Evolutionary conservation across 2,329 filamentous ascomycete genomes (phyloP), one percentile per base, ranked within the genome.

Genomic region (Phaeosphaeria sp.): DNA sequence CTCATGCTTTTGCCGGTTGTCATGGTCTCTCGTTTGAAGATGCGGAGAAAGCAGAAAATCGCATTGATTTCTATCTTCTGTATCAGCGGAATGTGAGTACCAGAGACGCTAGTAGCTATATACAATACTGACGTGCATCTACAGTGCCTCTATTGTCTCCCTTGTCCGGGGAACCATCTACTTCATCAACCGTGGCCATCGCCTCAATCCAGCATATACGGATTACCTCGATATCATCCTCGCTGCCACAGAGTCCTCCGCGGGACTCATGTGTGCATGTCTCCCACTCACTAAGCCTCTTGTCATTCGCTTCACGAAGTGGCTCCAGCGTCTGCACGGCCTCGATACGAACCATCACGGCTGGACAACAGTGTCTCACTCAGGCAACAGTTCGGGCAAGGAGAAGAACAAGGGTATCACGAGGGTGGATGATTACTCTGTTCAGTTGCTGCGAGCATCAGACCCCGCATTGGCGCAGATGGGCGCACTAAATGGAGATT

Each of bases 201-300:
- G 48, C 10, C 46, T 59, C 17, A 62, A 57, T 27, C 50, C 49
- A 39, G 59, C 54, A n/a, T 57, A 62, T 52, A 50, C 46, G 15
- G 59, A 53, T 41, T 62, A 53, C 30, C 55, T 61, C 43, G 55
- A 58, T 22, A 52, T 58, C 42, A 33, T 58, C 27, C 52, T 56
- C 7, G 52, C 55, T 1, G 41, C 59, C 10, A 58, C 52, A 1
- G 59, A 61, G 42, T 43, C 52, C 11, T 57, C 58, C 11, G 48
- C 54, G 2, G 52, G 54, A 20, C 49, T 60, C 1, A 57, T 57
- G 51, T 57, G 54, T 22, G 54, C 54, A 6, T 60, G 54, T 21
- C 41, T 56, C 4, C 51, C 54, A 11, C 54, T 60, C 18, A 52
- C 48, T 13, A 57, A 55, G 22, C 58, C 51, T 5, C 15, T 61